Percentiles rank a stretch among this genome's conserved stretches.
phyloP scores from a whole-genome alignment of 305 asterid genomes.

The Euphrasia arctica region DNA sequence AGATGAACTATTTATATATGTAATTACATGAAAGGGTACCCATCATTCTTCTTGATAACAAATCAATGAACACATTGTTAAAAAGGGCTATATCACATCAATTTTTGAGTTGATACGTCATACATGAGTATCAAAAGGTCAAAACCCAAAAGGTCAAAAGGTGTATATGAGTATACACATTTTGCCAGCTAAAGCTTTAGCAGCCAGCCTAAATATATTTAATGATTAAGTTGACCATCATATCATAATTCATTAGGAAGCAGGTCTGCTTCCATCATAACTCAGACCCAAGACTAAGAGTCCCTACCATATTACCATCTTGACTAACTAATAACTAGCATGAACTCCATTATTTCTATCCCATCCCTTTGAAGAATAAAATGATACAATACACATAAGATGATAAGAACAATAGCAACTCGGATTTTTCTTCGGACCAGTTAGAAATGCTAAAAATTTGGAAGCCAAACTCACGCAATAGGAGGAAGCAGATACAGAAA shows the following conservation, averaged over 20 bases:
- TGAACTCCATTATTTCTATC: not conserved
- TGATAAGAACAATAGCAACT: slow-evolving; percentile 8
- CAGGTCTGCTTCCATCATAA: slow-evolving; percentile 2
- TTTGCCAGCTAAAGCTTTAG: not conserved
- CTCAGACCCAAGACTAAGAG: not conserved
- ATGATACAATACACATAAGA: slow-evolving; percentile 6
- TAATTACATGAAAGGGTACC: not conserved
- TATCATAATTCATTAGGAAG: slow-evolving; percentile 14
- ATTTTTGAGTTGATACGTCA: not conserved
- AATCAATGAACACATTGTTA: not conserved
- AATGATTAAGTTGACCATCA: not conserved
- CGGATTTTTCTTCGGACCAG: slow-evolving; percentile 2
- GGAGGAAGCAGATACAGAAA: slow-evolving; percentile 1
- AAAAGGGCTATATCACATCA: not conserved
- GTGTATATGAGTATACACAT: not conserved
- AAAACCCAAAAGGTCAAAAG: too few species aligned
- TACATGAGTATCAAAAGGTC: not conserved
- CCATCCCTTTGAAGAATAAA: not conserved
- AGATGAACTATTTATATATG: not conserved
- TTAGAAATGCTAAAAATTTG: not conserved
- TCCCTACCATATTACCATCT: not conserved
- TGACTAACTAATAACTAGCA: not conserved
- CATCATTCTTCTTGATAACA: not conserved
- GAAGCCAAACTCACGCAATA: slow-evolving; percentile 1
- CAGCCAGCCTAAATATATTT: not conserved